A percentile compares a stretch with the other conserved stretches of the same genome.
phyloP scores from a whole-genome alignment of 2,329 filamentous ascomycete species.

The Aaosphaeria arxii region DNA sequence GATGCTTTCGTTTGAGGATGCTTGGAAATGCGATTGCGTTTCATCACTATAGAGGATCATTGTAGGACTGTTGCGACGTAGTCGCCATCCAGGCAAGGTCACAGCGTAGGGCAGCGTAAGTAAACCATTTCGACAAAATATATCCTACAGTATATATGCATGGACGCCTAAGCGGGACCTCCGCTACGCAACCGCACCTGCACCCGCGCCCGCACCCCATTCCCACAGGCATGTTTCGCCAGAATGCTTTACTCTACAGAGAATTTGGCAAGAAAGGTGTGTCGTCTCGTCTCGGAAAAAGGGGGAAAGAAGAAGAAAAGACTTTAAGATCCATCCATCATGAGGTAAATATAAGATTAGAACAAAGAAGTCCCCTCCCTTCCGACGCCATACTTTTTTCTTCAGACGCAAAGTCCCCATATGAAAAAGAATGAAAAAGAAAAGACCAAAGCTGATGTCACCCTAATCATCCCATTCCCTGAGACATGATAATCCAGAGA shows the following conservation, averaged over 20 bases:
- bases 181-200: not conserved
- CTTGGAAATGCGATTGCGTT: no score
- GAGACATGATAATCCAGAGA: not conserved
- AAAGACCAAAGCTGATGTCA: not conserved
- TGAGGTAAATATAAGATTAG: not conserved
- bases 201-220: not conserved
- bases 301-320: not conserved
- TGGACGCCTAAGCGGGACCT: not conserved
- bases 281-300: not conserved
- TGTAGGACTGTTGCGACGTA: no score
- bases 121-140: constrained; percentile 7
- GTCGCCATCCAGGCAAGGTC: no score
- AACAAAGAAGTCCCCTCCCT: not conserved
- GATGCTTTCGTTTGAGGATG: no score
- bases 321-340: not conserved
- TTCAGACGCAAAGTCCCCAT: not conserved
- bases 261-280: not conserved
- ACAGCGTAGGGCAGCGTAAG: not conserved
- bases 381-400: not conserved
- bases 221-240: not conserved
- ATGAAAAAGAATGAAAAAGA: not conserved
- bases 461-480: not conserved
- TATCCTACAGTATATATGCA: constrained; percentile 24
- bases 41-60: no score
- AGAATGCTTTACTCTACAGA: constrained; percentile 10